Conservation (phyloP, 805 yeast species). For the Wickerhamomyces ciferrii region DNA sequence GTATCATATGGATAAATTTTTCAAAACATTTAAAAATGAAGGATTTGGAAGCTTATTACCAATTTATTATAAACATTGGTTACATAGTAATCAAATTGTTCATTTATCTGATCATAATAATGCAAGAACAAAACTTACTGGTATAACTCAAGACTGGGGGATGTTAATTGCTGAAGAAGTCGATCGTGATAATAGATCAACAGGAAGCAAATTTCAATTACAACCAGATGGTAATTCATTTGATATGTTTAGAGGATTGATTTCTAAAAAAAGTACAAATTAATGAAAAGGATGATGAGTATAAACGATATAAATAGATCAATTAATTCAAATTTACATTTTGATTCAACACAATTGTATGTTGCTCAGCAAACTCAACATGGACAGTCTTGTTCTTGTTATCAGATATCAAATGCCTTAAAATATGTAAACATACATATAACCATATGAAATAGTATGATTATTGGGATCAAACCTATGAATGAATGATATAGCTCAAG, state of each 20-base stretch:
- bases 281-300: neutral
- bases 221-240: conserved; percentile 98
- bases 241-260: conserved; percentile 88
- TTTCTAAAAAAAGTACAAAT: conserved; percentile 46
- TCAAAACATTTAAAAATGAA: conserved; percentile 46
- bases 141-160: conserved; percentile 85
- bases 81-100: conserved; percentile 73
- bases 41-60: conserved; percentile 69
- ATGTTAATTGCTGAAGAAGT: conserved; percentile 71
- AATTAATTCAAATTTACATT: too few relatives aligned
- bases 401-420: too few relatives aligned
- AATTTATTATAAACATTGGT: conserved; percentile 80
- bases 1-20: conserved; percentile 58
- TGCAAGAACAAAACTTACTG: conserved; percentile 59
- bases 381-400: too few relatives aligned
- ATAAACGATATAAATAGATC: too few relatives aligned
- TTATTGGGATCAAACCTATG: too few relatives aligned
- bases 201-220: conserved; percentile 57
- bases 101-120: conserved; percentile 51
- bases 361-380: too few relatives aligned
- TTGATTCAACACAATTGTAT: too few relatives aligned
- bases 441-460: too few relatives aligned
- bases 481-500: too few relatives aligned
- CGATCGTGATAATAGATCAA: conserved; percentile 35
- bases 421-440: too few relatives aligned